Evolutionary conservation across 2,329 filamentous ascomycete species (phyloP), one percentile per base, ranked within the genome.

Genomic region (Cadophora luteo-olivacea): DNA sequence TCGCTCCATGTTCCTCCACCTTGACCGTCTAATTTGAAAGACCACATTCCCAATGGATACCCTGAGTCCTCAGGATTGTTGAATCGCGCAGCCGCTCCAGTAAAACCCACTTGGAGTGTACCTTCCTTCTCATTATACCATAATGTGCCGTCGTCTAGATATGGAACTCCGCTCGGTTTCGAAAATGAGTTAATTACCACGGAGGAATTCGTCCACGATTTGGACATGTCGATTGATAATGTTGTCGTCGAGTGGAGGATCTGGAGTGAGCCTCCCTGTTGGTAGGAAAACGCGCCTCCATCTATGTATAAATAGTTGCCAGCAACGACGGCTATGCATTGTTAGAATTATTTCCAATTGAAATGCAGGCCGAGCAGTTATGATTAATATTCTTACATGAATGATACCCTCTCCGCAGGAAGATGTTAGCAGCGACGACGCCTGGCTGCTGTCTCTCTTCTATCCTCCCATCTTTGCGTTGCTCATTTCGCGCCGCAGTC

Each of bases 241-340:
- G 69, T 72, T 5, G 65, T 61, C 6, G 55, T 66, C 25, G 64
- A 60, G 64, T 61, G 36, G 12, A 61, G 11, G 36, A 57, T 61
- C 65, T 64, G 48, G n/a, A 60, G 60, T 41, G 41, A 55, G 4
- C 65, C 65, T 36, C 38, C 65, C 9, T 38, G 60, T 16, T 16
- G 3, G 33, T 67, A 63, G 0, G 63, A 71, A 38, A 68, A 68
- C 38, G 70, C 69, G 9, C 69, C 71, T 29, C 71, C 71, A 52
- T 71, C 66, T 16, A 72, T 68, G 33, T 71, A 72, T 5, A 72
- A 55, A 68, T 57, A 70, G 36, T 72, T 67, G 12, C 63, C 70
- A 3, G 66, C 64, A 19, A 72, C 67, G 11, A 67, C 57, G 24
- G 69, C 70, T 72, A 41, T 16, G 29, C n/a, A 41, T 63, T 36